phyloP scores from a whole-genome alignment of 2,329 filamentous ascomycete species.

The Epichloe glyceriae region DNA sequence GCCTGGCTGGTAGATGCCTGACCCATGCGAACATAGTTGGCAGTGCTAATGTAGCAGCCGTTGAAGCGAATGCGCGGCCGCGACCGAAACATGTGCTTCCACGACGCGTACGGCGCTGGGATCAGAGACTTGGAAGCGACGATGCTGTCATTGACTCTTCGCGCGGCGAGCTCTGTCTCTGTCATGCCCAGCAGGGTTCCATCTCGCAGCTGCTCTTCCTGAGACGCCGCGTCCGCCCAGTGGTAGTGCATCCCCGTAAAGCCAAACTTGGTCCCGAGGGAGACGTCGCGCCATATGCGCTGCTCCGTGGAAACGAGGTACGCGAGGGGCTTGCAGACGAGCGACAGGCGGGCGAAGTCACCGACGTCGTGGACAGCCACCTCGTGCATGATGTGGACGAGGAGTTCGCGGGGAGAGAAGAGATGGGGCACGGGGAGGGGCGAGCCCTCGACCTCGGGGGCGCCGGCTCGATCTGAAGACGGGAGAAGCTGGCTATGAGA shows the following conservation, averaged over 20 bases:
- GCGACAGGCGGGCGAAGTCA: constrained; percentile 59
- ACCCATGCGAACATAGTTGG: constrained; percentile 84
- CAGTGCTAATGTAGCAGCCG: constrained; percentile 90
- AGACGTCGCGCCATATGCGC: constrained; percentile 70
- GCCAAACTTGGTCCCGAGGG: constrained; percentile 57
- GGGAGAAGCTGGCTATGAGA: constrained; percentile 64
- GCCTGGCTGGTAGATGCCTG: constrained; percentile 56
- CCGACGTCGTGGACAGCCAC: constrained; percentile 64
- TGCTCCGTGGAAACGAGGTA: constrained; percentile 78
- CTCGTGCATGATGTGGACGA: constrained; percentile 64
- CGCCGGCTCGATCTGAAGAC: constrained; percentile 52
- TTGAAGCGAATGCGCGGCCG: constrained; percentile 87
- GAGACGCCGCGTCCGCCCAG: constrained; percentile 38
- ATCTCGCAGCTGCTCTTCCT: constrained; percentile 15
- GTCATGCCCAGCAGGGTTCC: constrained; percentile 21
- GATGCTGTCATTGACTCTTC: constrained; percentile 19
- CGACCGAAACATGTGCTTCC: constrained; percentile 61
- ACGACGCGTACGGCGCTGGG: constrained; percentile 34
- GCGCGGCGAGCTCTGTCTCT: constrained; percentile 25
- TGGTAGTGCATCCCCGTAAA: constrained; percentile 75
- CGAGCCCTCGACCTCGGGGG: constrained; percentile 59
- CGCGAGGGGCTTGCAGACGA: constrained; percentile 78
- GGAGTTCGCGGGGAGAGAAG: constrained; percentile 71
- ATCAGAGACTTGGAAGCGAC: constrained; percentile 29
- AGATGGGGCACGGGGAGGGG: constrained; percentile 66